phyloP scores from a whole-genome alignment of 2,329 filamentous ascomycete genomes.

The Aspergillus persii region DNA sequence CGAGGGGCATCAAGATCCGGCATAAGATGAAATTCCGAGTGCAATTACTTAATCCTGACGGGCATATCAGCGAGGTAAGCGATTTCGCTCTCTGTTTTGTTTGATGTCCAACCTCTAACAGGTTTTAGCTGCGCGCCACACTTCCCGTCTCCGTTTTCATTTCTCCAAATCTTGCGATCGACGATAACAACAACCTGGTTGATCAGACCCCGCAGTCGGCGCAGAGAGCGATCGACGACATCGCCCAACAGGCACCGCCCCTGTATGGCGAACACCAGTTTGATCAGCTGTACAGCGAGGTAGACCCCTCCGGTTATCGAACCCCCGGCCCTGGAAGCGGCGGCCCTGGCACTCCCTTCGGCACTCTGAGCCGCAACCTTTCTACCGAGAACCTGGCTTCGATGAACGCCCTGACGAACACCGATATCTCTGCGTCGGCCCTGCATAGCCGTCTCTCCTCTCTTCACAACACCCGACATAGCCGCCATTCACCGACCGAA shows the following conservation, averaged over 20 bases:
- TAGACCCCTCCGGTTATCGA: constrained; percentile 78
- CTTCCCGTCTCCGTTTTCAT: constrained; percentile 92
- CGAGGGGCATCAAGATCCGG: constrained; percentile 82
- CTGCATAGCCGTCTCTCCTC: constrained; percentile 68
- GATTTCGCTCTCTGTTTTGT: not conserved
- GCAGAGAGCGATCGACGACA: constrained; percentile 51
- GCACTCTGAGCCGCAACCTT: constrained; percentile 65
- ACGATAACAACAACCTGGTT: constrained; percentile 79
- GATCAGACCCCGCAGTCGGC: constrained; percentile 55
- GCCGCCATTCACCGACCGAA: constrained; percentile 22
- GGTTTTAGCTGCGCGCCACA: constrained; percentile 71
- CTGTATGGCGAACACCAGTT: constrained; percentile 87
- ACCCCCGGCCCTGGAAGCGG: constrained; percentile 66
- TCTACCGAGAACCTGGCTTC: constrained; percentile 77
- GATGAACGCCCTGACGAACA: constrained; percentile 50
- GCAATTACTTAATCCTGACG: constrained; percentile 90
- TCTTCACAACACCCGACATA: constrained; percentile 43
- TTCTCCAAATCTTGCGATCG: constrained; percentile 85
- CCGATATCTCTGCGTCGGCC: constrained; percentile 59
- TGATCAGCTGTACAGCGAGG: constrained; percentile 84
- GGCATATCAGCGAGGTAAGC: constrained; percentile 81
- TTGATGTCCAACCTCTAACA: constrained; percentile 11
- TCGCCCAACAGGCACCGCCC: constrained; percentile 73
- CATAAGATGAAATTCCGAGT: constrained; percentile 92
- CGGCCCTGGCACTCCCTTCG: constrained; percentile 79